Evolutionary conservation across 371 early-diverging fungal species (phyloP).

Genomic region (Mucor saturninus): DNA sequence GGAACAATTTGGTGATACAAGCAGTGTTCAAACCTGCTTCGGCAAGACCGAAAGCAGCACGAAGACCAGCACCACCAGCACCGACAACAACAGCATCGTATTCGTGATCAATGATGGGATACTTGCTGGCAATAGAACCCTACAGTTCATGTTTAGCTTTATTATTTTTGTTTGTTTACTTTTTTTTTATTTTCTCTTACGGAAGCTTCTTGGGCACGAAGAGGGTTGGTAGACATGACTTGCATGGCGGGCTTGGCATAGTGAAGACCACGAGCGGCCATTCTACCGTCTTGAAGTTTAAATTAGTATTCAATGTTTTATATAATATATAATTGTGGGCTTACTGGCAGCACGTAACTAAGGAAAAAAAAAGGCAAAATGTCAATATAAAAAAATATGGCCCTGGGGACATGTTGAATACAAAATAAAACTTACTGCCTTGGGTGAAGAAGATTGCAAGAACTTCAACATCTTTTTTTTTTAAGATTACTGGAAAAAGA

Average conservation of each 20-base stretch:
- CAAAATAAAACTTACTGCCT: constrained; percentile 21
- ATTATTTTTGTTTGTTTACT: not conserved
- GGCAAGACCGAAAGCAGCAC: constrained; percentile 97
- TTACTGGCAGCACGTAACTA: constrained; percentile 31
- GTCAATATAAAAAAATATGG: not conserved
- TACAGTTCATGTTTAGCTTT: constrained; percentile 18
- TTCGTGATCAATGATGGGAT: constrained; percentile 96
- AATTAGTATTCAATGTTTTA: too few species aligned
- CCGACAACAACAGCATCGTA: constrained; percentile 98
- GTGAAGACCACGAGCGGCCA: constrained; percentile 34
- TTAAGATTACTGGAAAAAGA: constrained; percentile 4
- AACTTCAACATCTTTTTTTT: constrained; percentile 35
- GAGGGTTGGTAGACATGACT: constrained; percentile 73
- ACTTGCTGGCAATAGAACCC: constrained; percentile 72
- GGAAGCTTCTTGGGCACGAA: constrained; percentile 72
- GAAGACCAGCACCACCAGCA: constrained; percentile 98
- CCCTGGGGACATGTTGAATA: too few species aligned
- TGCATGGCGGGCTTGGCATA: constrained; percentile 65
- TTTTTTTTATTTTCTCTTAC: constrained; percentile 37
- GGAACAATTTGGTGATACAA: constrained; percentile 98
- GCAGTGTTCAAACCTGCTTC: constrained; percentile 97
- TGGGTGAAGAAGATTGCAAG: constrained; percentile 35
- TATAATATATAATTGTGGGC: not conserved
- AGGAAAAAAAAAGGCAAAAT: constrained; percentile 7
- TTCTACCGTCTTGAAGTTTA: constrained; percentile 13